A percentile compares a stretch with the other conserved stretches of the same genome.
phyloP scores from a whole-genome alignment of 2,329 filamentous ascomycete species.

The Pseudogymnoascus sp. region DNA sequence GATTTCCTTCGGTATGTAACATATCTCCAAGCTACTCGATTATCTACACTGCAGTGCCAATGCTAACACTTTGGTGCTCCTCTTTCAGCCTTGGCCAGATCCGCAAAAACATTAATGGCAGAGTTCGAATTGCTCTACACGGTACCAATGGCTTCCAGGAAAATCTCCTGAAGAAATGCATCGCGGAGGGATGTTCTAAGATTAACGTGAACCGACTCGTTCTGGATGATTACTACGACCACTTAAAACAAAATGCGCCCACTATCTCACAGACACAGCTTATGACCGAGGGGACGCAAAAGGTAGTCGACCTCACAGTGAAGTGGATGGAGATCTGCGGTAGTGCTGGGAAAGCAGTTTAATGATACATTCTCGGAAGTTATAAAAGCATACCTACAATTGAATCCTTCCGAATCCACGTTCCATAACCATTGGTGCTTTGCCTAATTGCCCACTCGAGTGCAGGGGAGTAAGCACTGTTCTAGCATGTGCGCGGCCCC shows the following conservation, averaged over 20 bases:
- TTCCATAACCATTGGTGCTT: background rate
- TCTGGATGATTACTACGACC: conserved; percentile 37
- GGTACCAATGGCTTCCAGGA: conserved; percentile 48
- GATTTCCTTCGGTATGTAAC: conserved; percentile 1
- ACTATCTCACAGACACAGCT: conserved; percentile 29
- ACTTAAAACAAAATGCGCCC: conserved; percentile 34
- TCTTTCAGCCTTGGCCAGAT: conserved; percentile 32
- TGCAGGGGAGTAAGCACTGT: background rate
- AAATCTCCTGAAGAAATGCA: conserved; percentile 43
- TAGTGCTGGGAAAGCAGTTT: conserved; percentile 30
- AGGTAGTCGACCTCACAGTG: conserved; percentile 31
- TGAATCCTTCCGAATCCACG: background rate
- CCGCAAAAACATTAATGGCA: conserved; percentile 29
- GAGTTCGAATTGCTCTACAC: conserved; percentile 44
- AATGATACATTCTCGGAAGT: conserved; percentile 28
- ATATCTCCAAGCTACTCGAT: background rate
- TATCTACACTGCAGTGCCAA: background rate
- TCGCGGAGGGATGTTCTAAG: conserved; percentile 44
- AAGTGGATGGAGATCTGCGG: conserved; percentile 31
- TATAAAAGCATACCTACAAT: background rate
- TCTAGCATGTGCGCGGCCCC: background rate
- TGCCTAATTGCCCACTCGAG: background rate
- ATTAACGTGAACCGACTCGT: conserved; percentile 51
- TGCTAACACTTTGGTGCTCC: background rate
- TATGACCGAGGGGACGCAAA: conserved; percentile 38